Conservation (phyloP, 2,329 filamentous ascomycete species). For the Metarhizium anisopliae region DNA sequence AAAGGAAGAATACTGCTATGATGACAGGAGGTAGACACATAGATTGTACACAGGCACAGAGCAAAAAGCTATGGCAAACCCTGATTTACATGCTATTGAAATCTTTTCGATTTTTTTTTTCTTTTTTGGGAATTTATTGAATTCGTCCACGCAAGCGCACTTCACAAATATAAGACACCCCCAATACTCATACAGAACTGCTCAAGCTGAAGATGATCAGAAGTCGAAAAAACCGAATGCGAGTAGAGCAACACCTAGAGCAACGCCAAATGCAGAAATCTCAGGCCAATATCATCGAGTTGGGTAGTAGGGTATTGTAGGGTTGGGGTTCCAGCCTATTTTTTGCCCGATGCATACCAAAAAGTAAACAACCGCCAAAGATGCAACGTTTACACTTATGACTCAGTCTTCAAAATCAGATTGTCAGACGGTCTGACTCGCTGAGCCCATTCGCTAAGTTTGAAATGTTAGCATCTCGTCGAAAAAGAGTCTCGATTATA, state of each 20-base stretch:
- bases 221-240: background rate
- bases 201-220: background rate
- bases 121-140: background rate
- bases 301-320: conserved; percentile 24
- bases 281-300: conserved; percentile 16
- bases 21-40: background rate
- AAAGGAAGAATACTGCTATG: background rate
- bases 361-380: conserved; percentile 2
- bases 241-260: background rate
- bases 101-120: background rate
- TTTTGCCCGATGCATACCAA: background rate
- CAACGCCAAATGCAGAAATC: conserved; percentile 9
- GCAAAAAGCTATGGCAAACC: background rate
- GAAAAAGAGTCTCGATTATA: background rate
- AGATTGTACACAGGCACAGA: background rate
- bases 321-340: conserved; percentile 13
- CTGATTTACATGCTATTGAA: background rate
- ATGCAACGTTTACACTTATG: conserved; percentile 6
- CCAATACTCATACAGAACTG: background rate
- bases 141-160: background rate
- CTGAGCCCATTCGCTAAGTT: conserved; percentile 57
- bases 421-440: conserved; percentile 52
- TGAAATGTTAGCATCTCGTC: conserved; percentile 16
- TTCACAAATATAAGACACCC: background rate
- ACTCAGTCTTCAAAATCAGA: conserved; percentile 47